Conservation (phyloP, 2,329 filamentous ascomycete species). For the Alternaria solani region DNA sequence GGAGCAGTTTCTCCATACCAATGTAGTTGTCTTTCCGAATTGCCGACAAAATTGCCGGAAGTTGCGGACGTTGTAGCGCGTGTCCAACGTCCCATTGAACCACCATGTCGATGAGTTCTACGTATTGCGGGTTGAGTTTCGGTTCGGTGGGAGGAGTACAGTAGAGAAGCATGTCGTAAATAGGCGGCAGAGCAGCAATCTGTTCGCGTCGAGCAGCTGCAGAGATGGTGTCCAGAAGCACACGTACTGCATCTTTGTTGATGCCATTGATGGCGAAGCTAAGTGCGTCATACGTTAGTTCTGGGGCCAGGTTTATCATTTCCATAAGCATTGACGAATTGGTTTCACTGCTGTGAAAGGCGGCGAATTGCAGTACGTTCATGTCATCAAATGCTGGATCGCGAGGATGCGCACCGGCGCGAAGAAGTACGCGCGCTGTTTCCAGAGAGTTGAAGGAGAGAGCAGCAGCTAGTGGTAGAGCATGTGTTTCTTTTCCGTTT, state of each 20-base stretch:
- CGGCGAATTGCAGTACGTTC: slow-evolving; percentile 27
- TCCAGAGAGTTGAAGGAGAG: slow-evolving; percentile 22
- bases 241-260: slow-evolving; percentile 23
- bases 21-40: slow-evolving; percentile 30
- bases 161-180: slow-evolving; percentile 25
- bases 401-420: slow-evolving; percentile 26
- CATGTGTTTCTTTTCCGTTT: slow-evolving; percentile 26
- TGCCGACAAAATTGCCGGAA: slow-evolving; percentile 26
- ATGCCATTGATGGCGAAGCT: slow-evolving; percentile 24
- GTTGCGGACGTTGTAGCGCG: slow-evolving; percentile 21
- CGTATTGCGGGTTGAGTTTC: slow-evolving; percentile 14
- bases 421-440: slow-evolving; percentile 22
- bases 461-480: slow-evolving; percentile 25
- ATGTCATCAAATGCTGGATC: slow-evolving; percentile 28
- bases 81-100: slow-evolving; percentile 24
- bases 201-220: slow-evolving; percentile 22
- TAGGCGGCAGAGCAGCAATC: slow-evolving; percentile 24
- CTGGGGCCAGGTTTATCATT: slow-evolving; percentile 25
- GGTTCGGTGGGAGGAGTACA: slow-evolving; percentile 13
- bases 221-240: slow-evolving; percentile 26
- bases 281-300: slow-evolving; percentile 29
- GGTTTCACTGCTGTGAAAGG: slow-evolving; percentile 20
- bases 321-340: slow-evolving; percentile 24
- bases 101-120: slow-evolving; percentile 25
- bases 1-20: slow-evolving; percentile 24